Base-by-base conservation (phyloP, 2,329 filamentous ascomycete genomes). In the Emericellopsis cladophorae region DNA sequence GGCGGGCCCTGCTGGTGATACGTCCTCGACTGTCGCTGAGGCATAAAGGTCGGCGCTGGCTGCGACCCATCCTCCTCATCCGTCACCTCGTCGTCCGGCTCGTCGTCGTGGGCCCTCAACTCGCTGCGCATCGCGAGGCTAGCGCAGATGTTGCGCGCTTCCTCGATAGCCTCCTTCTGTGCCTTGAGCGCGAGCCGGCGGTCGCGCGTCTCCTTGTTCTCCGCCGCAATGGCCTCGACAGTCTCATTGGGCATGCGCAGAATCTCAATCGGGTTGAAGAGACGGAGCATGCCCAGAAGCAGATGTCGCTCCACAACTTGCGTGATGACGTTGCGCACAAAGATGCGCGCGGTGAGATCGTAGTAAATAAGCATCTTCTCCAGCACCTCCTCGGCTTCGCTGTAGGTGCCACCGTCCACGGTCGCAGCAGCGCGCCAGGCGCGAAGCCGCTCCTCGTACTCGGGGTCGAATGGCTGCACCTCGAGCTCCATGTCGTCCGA, bases 281-380 rank as follows among this genome's bases (percentile, higher is more conserved):
- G 56, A 24, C 64, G 57, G 37, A 71, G 62, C 65, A 72, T 69
- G 24, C 68, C 68, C 32, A 70, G 61, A 10, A 72, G 58, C 3
- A 72, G 54, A 42, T 72, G 68, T 0, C 68, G 61, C 51, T 72
- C 69, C 1, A 69, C 64, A 0, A 72, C 67, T 44, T 72, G 68
- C 0, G 67, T 71, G 41, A 72, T 70, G 42, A 68, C 62, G 45
- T 72, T 72, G 41, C 68, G 60, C 23, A 68, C 70, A 44, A 71
- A 72, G 38, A 66, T 67, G 50, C 69, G 67, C 7, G 67, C 66
- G 2, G 68, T 68, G 8, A 72, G 60, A 32, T 72, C 68, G 45
- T 72, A 72, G 56, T 69, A 72, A 45, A 72, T 72, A 40, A 72
- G 57, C 69, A 72, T 72, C 59, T 72, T 72, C 52, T 72, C 69